These are phyloP conservation scores for Chondrostereum purpureum DNA, from an alignment of 1,284 basidiomycete species.

Conservation along the genomic window DNA sequence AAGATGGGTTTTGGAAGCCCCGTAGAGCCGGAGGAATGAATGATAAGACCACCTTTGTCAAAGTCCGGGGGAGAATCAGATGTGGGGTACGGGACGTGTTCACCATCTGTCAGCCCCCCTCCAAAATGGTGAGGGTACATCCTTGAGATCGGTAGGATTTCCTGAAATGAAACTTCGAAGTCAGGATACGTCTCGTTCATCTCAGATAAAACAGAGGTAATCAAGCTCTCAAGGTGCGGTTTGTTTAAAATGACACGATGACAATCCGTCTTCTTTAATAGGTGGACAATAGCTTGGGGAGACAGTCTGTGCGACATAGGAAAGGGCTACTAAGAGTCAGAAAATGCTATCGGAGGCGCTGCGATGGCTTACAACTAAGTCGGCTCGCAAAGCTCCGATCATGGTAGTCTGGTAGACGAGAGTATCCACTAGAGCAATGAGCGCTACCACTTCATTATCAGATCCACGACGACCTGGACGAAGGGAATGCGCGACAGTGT, in stretches of 20 bases:
- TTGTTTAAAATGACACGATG: background rate
- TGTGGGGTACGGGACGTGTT: background rate
- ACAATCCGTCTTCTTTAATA: background rate
- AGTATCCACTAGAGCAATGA: conserved; percentile 24
- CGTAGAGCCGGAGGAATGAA: conserved; percentile 24
- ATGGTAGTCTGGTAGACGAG: conserved; percentile 25
- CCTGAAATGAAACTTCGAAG: background rate
- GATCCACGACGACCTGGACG: conserved; percentile 10
- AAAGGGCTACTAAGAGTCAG: background rate
- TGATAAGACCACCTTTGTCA: background rate
- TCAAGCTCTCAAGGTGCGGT: background rate
- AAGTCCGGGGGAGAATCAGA: background rate
- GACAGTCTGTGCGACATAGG: background rate
- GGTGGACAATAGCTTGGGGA: background rate
- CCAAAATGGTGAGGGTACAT: background rate
- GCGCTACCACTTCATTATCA: conserved; percentile 16
- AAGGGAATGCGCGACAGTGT: conserved; percentile 22
- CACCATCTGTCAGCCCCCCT: background rate
- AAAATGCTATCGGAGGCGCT: background rate
- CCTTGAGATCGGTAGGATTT: background rate
- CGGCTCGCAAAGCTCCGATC: conserved; percentile 23
- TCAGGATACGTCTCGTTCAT: conserved; percentile 18
- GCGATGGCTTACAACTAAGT: conserved; percentile 21
- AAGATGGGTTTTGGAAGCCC: conserved; percentile 24
- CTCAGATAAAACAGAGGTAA: background rate